A percentile compares a stretch with the other conserved stretches of the same genome.
Evolutionary conservation across 2,329 filamentous ascomycete genomes (phyloP).

Genomic region (Verticillium nubilum): DNA sequence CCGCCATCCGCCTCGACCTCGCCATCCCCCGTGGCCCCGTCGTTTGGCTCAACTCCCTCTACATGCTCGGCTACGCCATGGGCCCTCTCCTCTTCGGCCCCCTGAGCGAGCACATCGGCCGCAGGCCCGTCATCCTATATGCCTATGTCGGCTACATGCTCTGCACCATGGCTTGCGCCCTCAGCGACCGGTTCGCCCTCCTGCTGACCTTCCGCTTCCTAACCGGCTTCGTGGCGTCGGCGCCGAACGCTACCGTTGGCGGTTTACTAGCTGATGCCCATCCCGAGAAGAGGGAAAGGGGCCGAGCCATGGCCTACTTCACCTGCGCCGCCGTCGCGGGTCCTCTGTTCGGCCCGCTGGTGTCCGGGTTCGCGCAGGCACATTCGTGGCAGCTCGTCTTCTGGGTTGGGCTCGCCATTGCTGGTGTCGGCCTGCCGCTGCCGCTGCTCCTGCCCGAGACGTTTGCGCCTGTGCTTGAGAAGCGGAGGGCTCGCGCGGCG

Average conservation of each 20-base stretch:
- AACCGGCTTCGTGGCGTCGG: conserved; percentile 47
- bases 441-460: conserved; percentile 62
- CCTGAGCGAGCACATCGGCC: conserved; percentile 59
- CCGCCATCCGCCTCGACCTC: conserved; percentile 53
- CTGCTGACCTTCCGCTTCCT: conserved; percentile 52
- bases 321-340: conserved; percentile 63
- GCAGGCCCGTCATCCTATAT: conserved; percentile 37
- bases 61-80: conserved; percentile 58
- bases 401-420: conserved; percentile 67
- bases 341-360: conserved; percentile 59
- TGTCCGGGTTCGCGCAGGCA: conserved; percentile 55
- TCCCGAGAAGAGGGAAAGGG: conserved; percentile 46
- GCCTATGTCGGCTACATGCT: conserved; percentile 43
- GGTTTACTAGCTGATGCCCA: conserved; percentile 65
- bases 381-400: conserved; percentile 67
- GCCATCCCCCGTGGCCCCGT: conserved; percentile 38
- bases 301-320: conserved; percentile 57
- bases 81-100: conserved; percentile 60
- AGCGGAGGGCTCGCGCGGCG: conserved; percentile 47
- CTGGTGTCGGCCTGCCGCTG: conserved; percentile 55
- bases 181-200: conserved; percentile 45
- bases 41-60: conserved; percentile 57
- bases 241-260: conserved; percentile 56
- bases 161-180: conserved; percentile 50
- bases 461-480: conserved; percentile 54